Evolutionary conservation across 768 basidiomycete species (phyloP).

Genomic region (Suillus plorans): DNA sequence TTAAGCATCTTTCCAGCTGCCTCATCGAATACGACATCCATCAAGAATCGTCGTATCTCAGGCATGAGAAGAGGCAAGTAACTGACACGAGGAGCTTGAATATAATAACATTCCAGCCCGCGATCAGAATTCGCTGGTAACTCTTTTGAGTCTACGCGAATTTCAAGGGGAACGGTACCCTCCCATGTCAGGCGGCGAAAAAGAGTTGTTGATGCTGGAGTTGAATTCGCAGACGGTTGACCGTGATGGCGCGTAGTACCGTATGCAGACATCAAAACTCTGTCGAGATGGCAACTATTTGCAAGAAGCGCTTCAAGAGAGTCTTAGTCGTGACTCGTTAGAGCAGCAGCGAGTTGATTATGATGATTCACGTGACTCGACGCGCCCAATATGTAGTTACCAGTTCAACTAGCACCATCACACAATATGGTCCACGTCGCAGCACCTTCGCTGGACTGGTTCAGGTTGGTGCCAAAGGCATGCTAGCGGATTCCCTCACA

Average conservation of each 20-base stretch:
- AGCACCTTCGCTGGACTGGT: background rate
- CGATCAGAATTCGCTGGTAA: constrained; percentile 89
- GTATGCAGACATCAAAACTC: constrained; percentile 48
- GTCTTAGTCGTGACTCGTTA: background rate
- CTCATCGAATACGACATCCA: constrained; percentile 93
- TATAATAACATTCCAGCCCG: constrained; percentile 85
- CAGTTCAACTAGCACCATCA: constrained; percentile 16
- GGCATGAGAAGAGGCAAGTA: constrained; percentile 92
- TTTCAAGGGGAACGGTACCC: constrained; percentile 85
- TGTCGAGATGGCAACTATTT: background rate
- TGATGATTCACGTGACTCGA: background rate
- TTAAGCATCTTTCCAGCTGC: constrained; percentile 69
- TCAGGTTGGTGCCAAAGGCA: background rate
- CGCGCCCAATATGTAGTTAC: background rate
- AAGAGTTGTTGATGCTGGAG: constrained; percentile 69
- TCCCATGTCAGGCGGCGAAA: constrained; percentile 92
- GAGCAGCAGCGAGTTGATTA: background rate
- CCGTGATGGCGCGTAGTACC: constrained; percentile 50
- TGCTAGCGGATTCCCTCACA: background rate
- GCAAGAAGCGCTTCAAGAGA: background rate
- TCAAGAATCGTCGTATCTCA: constrained; percentile 83
- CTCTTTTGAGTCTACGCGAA: constrained; percentile 86
- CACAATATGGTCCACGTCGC: constrained; percentile 8
- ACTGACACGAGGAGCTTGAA: constrained; percentile 87
- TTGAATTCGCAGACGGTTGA: constrained; percentile 43